phyloP scores from a whole-genome alignment of 306 rosid species.

The Prunus armeniaca region DNA sequence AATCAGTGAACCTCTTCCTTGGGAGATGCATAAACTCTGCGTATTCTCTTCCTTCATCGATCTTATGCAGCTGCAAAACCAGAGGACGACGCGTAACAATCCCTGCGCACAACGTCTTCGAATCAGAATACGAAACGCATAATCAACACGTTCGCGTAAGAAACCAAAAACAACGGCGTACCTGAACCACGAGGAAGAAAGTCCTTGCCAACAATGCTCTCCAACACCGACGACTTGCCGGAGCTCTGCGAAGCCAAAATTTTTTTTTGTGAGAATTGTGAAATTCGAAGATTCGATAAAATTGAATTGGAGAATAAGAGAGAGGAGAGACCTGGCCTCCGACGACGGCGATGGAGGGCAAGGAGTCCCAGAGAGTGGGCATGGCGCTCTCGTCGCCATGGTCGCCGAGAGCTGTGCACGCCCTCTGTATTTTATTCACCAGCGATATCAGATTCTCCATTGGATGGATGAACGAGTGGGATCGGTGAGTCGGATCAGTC shows the following conservation, averaged over 20 bases:
- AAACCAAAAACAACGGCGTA: neutral
- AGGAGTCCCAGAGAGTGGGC: constrained; percentile 91
- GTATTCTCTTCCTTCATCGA: constrained; percentile 71
- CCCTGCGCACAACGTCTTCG: constrained; percentile 43
- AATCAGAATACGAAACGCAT: neutral
- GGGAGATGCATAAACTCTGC: constrained; percentile 93
- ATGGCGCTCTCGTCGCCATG: constrained; percentile 84
- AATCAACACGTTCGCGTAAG: neutral
- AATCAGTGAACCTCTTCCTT: constrained; percentile 69
- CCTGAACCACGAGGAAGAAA: constrained; percentile 48
- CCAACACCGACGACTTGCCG: constrained; percentile 96
- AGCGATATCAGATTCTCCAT: constrained; percentile 95
- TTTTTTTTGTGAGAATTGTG: neutral
- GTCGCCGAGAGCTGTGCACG: constrained; percentile 90
- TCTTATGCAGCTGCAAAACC: constrained; percentile 85
- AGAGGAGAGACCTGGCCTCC: constrained; percentile 74
- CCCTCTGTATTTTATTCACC: constrained; percentile 86
- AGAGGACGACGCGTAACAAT: constrained; percentile 94
- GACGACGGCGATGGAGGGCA: constrained; percentile 90
- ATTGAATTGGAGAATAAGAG: neutral
- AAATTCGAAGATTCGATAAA: neutral
- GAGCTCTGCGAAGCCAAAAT: constrained; percentile 52
- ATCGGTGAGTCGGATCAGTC: neutral
- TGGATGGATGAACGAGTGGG: neutral
- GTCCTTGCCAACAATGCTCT: constrained; percentile 90